Base-by-base conservation (phyloP, 495 filamentous ascomycete genomes). In the Chaetomium tenue region DNA sequence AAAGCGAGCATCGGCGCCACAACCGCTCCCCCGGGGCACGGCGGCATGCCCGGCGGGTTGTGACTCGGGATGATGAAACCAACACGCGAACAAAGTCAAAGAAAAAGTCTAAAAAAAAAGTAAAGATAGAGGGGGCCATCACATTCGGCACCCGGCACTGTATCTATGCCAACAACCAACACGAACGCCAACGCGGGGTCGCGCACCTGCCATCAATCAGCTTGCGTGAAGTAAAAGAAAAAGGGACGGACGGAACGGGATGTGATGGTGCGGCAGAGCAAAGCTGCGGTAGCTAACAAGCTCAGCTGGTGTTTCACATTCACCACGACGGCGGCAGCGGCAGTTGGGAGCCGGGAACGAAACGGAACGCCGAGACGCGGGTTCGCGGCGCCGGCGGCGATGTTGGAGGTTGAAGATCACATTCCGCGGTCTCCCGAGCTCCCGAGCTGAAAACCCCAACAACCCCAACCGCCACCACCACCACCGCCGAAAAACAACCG, bases 221-320 rank as follows among this genome's bases (percentile, higher is more conserved):
- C 28, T 2, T 18, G 0, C 26, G 23, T 3, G 5, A 18, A 26
- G 44, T 28, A 53, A 26, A 20, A 5, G 20, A 18, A 22, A 50
- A 37, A 37, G 33, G 33, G 3, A 37, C 33, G 33, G 33, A 37
- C 33, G 33, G 33, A 37, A 37, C 33, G 33, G 33, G 33, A 40
- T 42, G 30, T n/a, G 30, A 37, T 37, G 33, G 5, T 37, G 33
- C 33, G 33, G 33, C 33, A 37, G 5, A 37, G 59, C 47, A 28
- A 28, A 42, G 59, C 48, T 25, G 20, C 7, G 18, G 9, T 23
- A 42, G 18, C 59, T 42, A 54, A 54, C 37, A 62, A 62, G 48
- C 59, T 61, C 59, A 62, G 60, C 60, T 54, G 33, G 25, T 47
- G 60, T 62, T 62, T 62, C 60, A 62, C 23, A 62, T 50, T 12